phyloP scores from a whole-genome alignment of 352 stramenopile species.

The Blastocystis sp. region DNA sequence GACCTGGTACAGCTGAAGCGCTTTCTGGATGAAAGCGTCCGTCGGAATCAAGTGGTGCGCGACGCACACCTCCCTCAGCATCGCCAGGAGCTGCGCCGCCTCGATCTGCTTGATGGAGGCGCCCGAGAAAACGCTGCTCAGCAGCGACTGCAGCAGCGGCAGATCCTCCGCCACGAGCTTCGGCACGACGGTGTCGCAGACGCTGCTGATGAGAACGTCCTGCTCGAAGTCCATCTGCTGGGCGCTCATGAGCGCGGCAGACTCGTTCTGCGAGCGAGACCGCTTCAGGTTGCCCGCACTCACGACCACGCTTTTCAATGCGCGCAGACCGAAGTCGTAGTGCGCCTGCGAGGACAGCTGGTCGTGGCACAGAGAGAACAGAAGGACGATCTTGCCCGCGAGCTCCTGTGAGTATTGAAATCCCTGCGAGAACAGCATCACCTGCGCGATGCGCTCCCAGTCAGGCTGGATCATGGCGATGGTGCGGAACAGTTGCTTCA shows the following conservation, averaged over 20 bases:
- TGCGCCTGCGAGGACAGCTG: slow-evolving; percentile 95
- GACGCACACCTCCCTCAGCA: slow-evolving; percentile 81
- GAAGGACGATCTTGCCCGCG: slow-evolving; percentile 85
- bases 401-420: slow-evolving; percentile 93
- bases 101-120: slow-evolving; percentile 71
- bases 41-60: slow-evolving; percentile 74
- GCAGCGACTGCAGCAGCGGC: slow-evolving; percentile 83
- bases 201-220: slow-evolving; percentile 85
- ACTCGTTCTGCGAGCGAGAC: slow-evolving; percentile 65
- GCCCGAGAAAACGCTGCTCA: slow-evolving; percentile 90
- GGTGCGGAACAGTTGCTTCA: slow-evolving; percentile 98
- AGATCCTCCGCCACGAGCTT: slow-evolving; percentile 96
- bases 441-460: slow-evolving; percentile 93
- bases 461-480: slow-evolving; percentile 99
- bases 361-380: slow-evolving; percentile 93
- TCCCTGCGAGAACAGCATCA: slow-evolving; percentile 99
- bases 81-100: slow-evolving; percentile 73
- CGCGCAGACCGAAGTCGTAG: slow-evolving; percentile 98
- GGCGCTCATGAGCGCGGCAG: background rate
- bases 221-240: slow-evolving; percentile 71
- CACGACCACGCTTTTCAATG: slow-evolving; percentile 95
- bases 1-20: slow-evolving; percentile 94
- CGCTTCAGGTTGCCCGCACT: slow-evolving; percentile 92
- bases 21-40: slow-evolving; percentile 90
- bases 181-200: slow-evolving; percentile 94